phyloP scores from a whole-genome alignment of 2,329 filamentous ascomycete genomes.

The Fusarium liriodendri region DNA sequence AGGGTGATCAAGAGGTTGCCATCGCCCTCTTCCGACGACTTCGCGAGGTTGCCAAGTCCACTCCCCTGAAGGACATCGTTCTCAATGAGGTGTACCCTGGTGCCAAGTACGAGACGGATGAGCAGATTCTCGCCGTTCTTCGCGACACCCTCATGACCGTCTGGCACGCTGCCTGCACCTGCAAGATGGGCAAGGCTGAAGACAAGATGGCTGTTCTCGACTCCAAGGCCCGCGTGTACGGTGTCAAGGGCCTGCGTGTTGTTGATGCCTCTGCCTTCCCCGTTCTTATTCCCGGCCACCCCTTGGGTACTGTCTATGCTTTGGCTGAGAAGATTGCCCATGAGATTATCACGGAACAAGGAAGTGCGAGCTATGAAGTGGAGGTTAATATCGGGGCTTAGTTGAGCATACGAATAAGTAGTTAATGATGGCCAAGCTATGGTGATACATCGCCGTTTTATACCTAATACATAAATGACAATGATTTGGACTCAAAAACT shows the following conservation, averaged over 20 bases:
- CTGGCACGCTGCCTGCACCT: slow-evolving; percentile 37
- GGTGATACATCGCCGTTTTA: neutral
- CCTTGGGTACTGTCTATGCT: slow-evolving; percentile 25
- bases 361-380: neutral
- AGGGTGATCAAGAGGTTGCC: slow-evolving; percentile 57
- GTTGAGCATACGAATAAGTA: neutral
- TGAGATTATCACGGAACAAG: slow-evolving; percentile 19
- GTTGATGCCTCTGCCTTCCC: slow-evolving; percentile 30
- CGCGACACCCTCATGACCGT: slow-evolving; percentile 38
- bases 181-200: slow-evolving; percentile 34
- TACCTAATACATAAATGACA: neutral
- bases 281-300: slow-evolving; percentile 29
- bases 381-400: neutral
- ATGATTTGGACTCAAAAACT: neutral
- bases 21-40: slow-evolving; percentile 56
- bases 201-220: slow-evolving; percentile 33
- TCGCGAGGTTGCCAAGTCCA: slow-evolving; percentile 46
- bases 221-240: slow-evolving; percentile 31
- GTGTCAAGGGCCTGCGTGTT: slow-evolving; percentile 25
- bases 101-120: slow-evolving; percentile 48
- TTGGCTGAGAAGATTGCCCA: slow-evolving; percentile 36
- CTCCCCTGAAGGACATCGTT: slow-evolving; percentile 47
- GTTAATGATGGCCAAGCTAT: neutral
- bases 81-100: slow-evolving; percentile 48
- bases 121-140: slow-evolving; percentile 53